These are phyloP conservation scores for Fusarium protoensiforme DNA, from an alignment of 2,329 filamentous ascomycete species.

Conservation along the genomic window DNA sequence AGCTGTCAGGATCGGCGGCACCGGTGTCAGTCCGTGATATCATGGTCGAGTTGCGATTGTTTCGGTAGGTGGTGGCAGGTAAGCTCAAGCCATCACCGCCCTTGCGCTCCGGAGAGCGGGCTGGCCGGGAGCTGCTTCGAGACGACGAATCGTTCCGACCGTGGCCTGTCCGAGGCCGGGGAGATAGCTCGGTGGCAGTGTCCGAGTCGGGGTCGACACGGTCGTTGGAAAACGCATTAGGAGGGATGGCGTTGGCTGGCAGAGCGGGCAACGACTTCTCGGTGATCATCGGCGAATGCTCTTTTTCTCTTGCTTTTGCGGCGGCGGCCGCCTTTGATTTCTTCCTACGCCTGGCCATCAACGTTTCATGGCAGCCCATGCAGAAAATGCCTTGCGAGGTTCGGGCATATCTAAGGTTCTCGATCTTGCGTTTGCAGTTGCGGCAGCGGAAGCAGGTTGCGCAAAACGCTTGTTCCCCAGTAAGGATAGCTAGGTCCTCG, in stretches of 20 bases:
- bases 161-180: slow-evolving; percentile 66
- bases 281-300: slow-evolving; percentile 73
- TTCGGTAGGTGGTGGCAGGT: slow-evolving; percentile 81
- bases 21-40: slow-evolving; percentile 61
- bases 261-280: slow-evolving; percentile 95
- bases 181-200: slow-evolving; percentile 76
- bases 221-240: slow-evolving; percentile 70
- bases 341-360: slow-evolving; percentile 93
- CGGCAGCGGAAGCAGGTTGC: slow-evolving; percentile 96
- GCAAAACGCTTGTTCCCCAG: slow-evolving; percentile 97
- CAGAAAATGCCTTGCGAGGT: slow-evolving; percentile 99
- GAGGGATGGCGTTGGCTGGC: slow-evolving; percentile 77
- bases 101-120: slow-evolving; percentile 66
- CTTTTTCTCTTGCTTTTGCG: slow-evolving; percentile 72
- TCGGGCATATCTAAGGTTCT: slow-evolving; percentile 96
- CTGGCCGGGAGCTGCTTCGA: slow-evolving; percentile 62
- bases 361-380: slow-evolving; percentile 97
- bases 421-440: slow-evolving; percentile 98
- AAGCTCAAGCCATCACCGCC: slow-evolving; percentile 72
- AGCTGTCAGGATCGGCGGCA: slow-evolving; percentile 71
- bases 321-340: slow-evolving; percentile 76
- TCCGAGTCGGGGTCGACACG: slow-evolving; percentile 71
- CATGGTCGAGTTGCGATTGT: slow-evolving; percentile 78
- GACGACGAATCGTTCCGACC: slow-evolving; percentile 65
- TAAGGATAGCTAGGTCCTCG: slow-evolving; percentile 96